These are phyloP conservation scores for Eucalyptus tenuipes DNA, from an alignment of 345 rosid genomes.

Conservation along the genomic window DNA sequence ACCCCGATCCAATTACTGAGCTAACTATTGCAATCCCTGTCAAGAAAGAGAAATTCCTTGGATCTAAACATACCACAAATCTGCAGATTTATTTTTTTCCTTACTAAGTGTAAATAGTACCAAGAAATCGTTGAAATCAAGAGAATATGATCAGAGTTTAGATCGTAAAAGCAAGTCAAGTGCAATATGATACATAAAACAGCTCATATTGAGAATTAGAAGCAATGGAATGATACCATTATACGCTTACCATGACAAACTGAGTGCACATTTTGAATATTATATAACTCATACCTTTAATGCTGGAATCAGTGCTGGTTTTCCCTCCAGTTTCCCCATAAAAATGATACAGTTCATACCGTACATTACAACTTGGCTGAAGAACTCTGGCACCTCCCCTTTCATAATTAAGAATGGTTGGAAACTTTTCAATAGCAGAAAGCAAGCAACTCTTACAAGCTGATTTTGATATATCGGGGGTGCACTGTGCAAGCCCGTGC, in stretches of 20 bases:
- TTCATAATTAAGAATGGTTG: background rate
- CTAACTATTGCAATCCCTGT: background rate
- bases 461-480: background rate
- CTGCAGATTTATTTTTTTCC: background rate
- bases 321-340: background rate
- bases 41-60: background rate
- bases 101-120: background rate
- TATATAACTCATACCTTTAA: background rate
- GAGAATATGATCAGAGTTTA: background rate
- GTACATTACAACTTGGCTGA: slow-evolving; percentile 3
- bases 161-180: background rate
- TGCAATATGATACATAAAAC: background rate
- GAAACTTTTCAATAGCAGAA: background rate
- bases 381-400: background rate
- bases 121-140: background rate
- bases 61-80: background rate
- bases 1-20: background rate
- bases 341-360: background rate
- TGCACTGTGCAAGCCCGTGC: slow-evolving; percentile 6
- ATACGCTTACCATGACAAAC: background rate
- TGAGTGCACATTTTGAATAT: background rate
- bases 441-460: background rate
- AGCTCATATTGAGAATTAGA: background rate
- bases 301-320: background rate
- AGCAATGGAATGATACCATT: background rate